phyloP scores from a whole-genome alignment of 164 flowering plant genomes.

The Pachysandra terminalis region DNA sequence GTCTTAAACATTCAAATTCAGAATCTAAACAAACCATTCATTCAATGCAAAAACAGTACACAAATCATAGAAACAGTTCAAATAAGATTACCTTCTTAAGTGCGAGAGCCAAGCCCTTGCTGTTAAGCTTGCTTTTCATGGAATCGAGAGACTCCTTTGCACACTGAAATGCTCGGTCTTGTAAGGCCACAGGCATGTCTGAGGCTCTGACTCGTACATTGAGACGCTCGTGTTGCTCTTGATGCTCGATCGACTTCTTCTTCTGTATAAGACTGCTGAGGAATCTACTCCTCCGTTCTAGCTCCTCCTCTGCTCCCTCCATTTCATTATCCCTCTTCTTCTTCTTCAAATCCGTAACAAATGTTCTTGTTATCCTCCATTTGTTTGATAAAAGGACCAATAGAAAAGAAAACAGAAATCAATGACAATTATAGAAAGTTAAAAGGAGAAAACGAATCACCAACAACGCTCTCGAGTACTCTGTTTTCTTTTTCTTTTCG shows the following conservation, averaged over 20 bases:
- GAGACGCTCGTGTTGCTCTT: conserved; percentile 38
- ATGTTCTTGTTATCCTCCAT: neutral
- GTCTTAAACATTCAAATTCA: no score
- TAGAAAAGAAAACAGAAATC: neutral
- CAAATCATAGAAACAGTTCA: no score
- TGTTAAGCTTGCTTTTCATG: conserved; percentile 74
- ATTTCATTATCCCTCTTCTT: conserved; percentile 23
- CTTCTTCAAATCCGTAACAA: neutral
- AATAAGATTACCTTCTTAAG: conserved; percentile 65
- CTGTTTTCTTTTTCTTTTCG: no score
- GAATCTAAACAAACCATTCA: no score
- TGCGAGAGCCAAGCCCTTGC: conserved; percentile 84
- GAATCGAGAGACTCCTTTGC: conserved; percentile 67
- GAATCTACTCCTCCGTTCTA: conserved; percentile 85
- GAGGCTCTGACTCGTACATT: conserved; percentile 76
- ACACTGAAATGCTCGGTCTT: conserved; percentile 61
- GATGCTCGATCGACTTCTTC: conserved; percentile 62
- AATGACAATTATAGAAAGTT: no score
- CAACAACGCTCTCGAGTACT: no score
- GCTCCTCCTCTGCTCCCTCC: conserved; percentile 80
- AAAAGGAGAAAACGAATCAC: neutral
- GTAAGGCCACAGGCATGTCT: conserved; percentile 75
- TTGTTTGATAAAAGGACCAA: neutral
- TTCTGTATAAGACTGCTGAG: conserved; percentile 73
- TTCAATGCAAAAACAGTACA: no score